Percentiles rank a stretch among this genome's conserved stretches.
Conservation (phyloP, 495 filamentous ascomycete genomes). For the Aspergillus hancockii region DNA sequence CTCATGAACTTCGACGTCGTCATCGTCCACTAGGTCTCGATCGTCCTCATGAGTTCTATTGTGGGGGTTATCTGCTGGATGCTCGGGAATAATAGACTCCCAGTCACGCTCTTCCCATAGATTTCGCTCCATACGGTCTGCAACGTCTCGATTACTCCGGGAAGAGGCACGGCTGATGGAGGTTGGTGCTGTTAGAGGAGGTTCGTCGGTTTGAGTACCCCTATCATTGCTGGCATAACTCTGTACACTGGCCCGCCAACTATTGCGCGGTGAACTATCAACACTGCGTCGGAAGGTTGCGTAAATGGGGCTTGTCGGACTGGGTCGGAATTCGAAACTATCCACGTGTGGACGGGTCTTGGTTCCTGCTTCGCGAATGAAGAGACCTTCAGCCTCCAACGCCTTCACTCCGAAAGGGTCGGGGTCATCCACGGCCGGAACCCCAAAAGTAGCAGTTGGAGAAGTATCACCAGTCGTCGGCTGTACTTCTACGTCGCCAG, state of each 20-base stretch:
- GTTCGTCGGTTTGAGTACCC: slow-evolving; percentile 60
- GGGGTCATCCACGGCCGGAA: slow-evolving; percentile 72
- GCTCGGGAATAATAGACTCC: slow-evolving; percentile 39
- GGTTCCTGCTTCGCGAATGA: slow-evolving; percentile 83
- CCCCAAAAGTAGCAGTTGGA: slow-evolving; percentile 58
- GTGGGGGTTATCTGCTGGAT: slow-evolving; percentile 29
- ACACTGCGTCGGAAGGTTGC: slow-evolving; percentile 68
- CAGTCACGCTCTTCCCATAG: slow-evolving; percentile 32
- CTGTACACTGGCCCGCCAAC: slow-evolving; percentile 67
- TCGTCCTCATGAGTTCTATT: slow-evolving; percentile 25
- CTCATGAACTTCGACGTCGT: slow-evolving; percentile 47
- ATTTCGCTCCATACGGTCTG: slow-evolving; percentile 35
- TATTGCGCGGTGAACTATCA: slow-evolving; percentile 57
- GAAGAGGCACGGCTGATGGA: slow-evolving; percentile 48
- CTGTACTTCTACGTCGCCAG: slow-evolving; percentile 69
- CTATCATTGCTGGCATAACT: slow-evolving; percentile 56
- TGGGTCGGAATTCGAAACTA: slow-evolving; percentile 78
- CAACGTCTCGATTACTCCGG: slow-evolving; percentile 44
- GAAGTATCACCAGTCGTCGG: slow-evolving; percentile 17
- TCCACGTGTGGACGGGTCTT: slow-evolving; percentile 66
- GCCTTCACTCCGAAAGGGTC: slow-evolving; percentile 89
- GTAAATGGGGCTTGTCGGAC: slow-evolving; percentile 74
- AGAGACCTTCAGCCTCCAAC: slow-evolving; percentile 78
- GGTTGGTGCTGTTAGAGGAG: slow-evolving; percentile 44
- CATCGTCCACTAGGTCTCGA: slow-evolving; percentile 21